A percentile compares a stretch with the other conserved stretches of the same genome.
Evolutionary conservation across 352 stramenopile species (phyloP).

Genomic region (Blastocystis sp.): DNA sequence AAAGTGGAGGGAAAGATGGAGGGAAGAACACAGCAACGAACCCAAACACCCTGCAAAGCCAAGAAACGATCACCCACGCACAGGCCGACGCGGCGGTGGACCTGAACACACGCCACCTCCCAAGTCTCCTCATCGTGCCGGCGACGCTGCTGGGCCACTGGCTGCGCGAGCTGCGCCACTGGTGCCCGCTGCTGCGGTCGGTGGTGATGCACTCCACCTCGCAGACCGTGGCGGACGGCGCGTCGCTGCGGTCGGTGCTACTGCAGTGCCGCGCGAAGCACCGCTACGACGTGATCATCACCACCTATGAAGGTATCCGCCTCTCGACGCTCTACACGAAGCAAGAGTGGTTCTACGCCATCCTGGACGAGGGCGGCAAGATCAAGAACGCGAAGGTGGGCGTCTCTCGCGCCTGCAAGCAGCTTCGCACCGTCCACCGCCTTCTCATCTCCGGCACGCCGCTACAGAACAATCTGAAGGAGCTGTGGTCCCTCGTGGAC

Average conservation of each 20-base stretch:
- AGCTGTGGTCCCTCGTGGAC: slow-evolving; percentile 97
- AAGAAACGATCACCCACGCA: not conserved
- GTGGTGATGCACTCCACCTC: slow-evolving; percentile 84
- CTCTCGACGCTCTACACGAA: slow-evolving; percentile 68
- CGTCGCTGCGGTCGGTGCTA: not conserved
- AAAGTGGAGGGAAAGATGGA: not conserved
- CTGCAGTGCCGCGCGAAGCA: slow-evolving; percentile 40
- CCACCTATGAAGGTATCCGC: slow-evolving; percentile 92
- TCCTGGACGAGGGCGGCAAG: slow-evolving; percentile 96
- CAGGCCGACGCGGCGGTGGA: not conserved
- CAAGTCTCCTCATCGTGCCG: slow-evolving; percentile 86
- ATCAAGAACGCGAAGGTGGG: slow-evolving; percentile 95
- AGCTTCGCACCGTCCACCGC: slow-evolving; percentile 78
- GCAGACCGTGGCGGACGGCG: slow-evolving; percentile 1
- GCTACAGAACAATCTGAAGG: slow-evolving; percentile 88
- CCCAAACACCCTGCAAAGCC: not conserved
- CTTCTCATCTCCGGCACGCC: slow-evolving; percentile 75
- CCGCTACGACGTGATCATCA: slow-evolving; percentile 83
- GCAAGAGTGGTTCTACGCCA: slow-evolving; percentile 87
- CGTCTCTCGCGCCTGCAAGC: slow-evolving; percentile 89
- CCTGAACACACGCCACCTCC: not conserved
- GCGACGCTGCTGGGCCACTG: slow-evolving; percentile 91
- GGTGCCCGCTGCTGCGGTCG: slow-evolving; percentile 83
- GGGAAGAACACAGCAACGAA: not conserved
- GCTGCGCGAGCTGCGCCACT: slow-evolving; percentile 89